Percentiles rank a stretch among this genome's conserved stretches.
Conservation (phyloP, 768 basidiomycete species). For the Lactifluus volemus region DNA sequence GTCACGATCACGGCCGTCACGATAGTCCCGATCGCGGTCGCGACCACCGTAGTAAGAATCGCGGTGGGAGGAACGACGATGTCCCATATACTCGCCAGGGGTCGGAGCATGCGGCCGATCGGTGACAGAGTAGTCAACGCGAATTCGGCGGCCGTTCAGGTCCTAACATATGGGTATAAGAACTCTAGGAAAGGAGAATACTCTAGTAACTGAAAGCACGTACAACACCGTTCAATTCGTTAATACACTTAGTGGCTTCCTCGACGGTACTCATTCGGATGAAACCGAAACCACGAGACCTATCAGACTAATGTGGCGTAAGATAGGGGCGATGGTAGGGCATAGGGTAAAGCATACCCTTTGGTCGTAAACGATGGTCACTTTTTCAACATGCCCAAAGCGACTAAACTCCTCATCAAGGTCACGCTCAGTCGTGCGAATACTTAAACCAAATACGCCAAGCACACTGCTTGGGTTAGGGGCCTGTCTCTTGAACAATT, state of each 20-base stretch:
- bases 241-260: conserved; percentile 81
- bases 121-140: conserved; percentile 95
- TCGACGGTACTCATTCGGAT: conserved; percentile 88
- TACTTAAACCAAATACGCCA: conserved; percentile 97
- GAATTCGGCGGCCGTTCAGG: conserved; percentile 90
- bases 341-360: conserved; percentile 48
- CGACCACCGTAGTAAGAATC: conserved; percentile 29
- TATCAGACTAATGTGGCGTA: conserved; percentile 57
- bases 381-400: conserved; percentile 87
- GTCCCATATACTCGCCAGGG: conserved; percentile 97
- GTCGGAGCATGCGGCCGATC: conserved; percentile 91
- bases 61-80: conserved; percentile 50
- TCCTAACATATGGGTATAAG: conserved; percentile 42
- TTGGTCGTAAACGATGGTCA: conserved; percentile 95
- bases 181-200: neutral
- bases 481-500: conserved; percentile 49
- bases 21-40: conserved; percentile 31
- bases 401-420: conserved; percentile 90
- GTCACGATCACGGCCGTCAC: conserved; percentile 33
- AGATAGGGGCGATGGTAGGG: conserved; percentile 10
- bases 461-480: conserved; percentile 84
- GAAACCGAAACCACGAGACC: conserved; percentile 97
- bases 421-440: conserved; percentile 88
- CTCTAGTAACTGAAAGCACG: conserved; percentile 25
- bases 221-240: conserved; percentile 87